Conservation (phyloP, 805 yeast species). For the Yarrowia hollandica region DNA sequence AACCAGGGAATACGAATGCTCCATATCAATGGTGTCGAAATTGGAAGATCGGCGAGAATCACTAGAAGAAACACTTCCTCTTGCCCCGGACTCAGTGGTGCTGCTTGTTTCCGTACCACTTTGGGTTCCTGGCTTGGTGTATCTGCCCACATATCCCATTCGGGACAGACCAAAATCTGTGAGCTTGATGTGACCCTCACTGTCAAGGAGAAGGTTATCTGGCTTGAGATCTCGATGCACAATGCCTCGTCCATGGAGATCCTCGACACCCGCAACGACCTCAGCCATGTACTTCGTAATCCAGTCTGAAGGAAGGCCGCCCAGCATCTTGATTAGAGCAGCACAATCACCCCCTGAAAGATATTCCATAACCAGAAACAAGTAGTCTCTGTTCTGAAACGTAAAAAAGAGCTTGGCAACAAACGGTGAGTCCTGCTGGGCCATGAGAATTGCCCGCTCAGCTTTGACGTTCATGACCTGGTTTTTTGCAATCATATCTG, state of each 20-base stretch:
- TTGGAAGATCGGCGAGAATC: constrained; percentile 26
- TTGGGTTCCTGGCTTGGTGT: constrained; percentile 37
- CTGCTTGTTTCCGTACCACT: background rate
- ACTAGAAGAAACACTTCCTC: constrained; percentile 10
- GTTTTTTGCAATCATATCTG: constrained; percentile 96
- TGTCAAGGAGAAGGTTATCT: constrained; percentile 84
- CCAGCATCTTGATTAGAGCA: constrained; percentile 76
- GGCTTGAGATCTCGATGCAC: constrained; percentile 96
- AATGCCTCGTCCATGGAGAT: constrained; percentile 82
- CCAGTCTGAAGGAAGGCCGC: constrained; percentile 85
- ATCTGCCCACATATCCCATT: constrained; percentile 85
- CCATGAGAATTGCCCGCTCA: constrained; percentile 97
- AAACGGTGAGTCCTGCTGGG: constrained; percentile 88
- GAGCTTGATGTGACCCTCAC: constrained; percentile 82
- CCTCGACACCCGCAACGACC: constrained; percentile 85
- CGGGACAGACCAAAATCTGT: constrained; percentile 95
- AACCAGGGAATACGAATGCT: constrained; percentile 7
- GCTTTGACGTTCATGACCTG: constrained; percentile 93
- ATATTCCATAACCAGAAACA: constrained; percentile 95
- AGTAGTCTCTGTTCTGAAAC: constrained; percentile 82
- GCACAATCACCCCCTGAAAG: constrained; percentile 96
- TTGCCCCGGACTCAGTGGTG: constrained; percentile 12
- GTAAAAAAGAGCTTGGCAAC: constrained; percentile 87
- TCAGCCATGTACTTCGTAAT: constrained; percentile 78
- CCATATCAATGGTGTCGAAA: constrained; percentile 25